Evolutionary conservation across 208 protist species (phyloP).

Genomic region (Histomonas meleagridis): DNA sequence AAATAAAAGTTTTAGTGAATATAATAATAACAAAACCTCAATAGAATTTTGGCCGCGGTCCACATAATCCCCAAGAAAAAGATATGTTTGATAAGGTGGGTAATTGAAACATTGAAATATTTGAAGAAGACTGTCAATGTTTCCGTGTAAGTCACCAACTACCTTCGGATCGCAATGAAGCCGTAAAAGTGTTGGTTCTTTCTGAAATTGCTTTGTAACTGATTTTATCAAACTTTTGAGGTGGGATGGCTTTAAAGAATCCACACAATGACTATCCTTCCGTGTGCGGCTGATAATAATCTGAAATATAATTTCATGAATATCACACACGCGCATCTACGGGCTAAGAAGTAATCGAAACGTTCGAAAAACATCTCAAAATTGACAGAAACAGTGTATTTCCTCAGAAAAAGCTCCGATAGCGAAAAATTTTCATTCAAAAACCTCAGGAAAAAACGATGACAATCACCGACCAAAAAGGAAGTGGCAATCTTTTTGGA

Average conservation of each 20-base stretch:
- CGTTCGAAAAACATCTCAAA: too few species aligned
- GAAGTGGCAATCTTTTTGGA: too few species aligned
- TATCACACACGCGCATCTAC: background rate
- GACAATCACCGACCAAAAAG: too few species aligned
- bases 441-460: too few species aligned
- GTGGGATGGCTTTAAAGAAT: background rate
- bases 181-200: background rate
- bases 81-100: too few species aligned
- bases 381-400: too few species aligned
- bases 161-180: background rate
- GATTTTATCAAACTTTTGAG: background rate
- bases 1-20: background rate
- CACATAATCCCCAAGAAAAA: slow-evolving; percentile 12
- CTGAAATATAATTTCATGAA: background rate
- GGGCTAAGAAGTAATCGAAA: background rate
- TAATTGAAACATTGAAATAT: background rate
- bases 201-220: background rate
- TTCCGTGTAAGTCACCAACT: background rate
- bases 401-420: too few species aligned
- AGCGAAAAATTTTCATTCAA: too few species aligned
- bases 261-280: background rate
- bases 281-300: background rate
- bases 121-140: background rate
- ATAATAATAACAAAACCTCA: background rate
- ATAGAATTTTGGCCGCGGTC: background rate